Evolutionary conservation across 177 flowering plant genomes (phyloP), one percentile per base, ranked within the genome.

Genomic region (Vitis hybrid): DNA sequence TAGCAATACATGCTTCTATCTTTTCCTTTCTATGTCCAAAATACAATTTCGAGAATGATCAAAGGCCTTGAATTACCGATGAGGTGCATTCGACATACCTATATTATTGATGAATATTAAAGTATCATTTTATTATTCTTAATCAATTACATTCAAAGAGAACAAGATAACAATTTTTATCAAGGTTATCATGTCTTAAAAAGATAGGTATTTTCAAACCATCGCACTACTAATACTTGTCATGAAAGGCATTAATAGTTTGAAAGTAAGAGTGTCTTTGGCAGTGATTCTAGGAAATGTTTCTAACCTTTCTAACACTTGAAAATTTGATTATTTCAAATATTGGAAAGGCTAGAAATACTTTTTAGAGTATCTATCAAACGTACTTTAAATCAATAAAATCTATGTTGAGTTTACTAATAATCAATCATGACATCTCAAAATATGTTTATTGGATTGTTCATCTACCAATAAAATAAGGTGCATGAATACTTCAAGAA

Each of bases 81-180:
- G 87, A 83, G 11, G 90, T 87, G 77, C 88, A 85, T 48, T 87
- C 88, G 9, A 80, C 85, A 64, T 80, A 82, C 74, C 86, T 86
- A 17, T 52, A 62, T 50, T 51, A 1, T 17, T 3, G 23, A 5
- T 19, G 63, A 18, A 49, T 3, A 39, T 49, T 52, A 23, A 21
- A 51, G 4, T 59, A 15, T 32, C 6, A 49, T 70, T 14, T 32
- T 32, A 32, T 32, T 2, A 32, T 32, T 3, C 39, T 32, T 32
- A 2, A 32, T 32, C 6, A 32, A 32, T 32, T 32, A 6, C 39
- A 32, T 32, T 32, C 39, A 32, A 32, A 32, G 39, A 32, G 39
- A 32, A 32, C 21, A 19, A 19, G 21, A 19, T 32, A 32, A 32
- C 39, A 32, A 0, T 32, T 32, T 3, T 32, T 32, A 32, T 32